Percentiles rank a stretch among this genome's conserved stretches.
These are phyloP conservation scores for Ramaria sp. DNA, from an alignment of 768 basidiomycete genomes.

Conservation along the genomic window DNA sequence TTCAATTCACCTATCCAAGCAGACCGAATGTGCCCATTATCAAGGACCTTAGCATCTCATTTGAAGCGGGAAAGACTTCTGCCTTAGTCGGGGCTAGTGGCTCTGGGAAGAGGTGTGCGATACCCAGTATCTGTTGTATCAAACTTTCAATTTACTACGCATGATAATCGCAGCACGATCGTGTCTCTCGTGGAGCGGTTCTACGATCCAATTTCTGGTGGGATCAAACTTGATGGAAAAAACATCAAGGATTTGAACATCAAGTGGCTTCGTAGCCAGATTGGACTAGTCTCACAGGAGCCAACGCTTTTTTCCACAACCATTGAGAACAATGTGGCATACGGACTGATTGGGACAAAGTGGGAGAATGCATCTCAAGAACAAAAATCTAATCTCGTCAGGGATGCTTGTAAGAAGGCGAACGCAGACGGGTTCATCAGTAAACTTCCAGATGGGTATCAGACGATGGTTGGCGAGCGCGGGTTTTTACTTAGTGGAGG, in stretches of 20 bases:
- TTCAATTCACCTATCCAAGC: constrained; percentile 81
- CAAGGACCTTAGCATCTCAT: constrained; percentile 52
- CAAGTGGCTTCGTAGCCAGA: constrained; percentile 78
- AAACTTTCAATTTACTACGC: neutral
- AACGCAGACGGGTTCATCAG: constrained; percentile 82
- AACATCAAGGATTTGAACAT: constrained; percentile 69
- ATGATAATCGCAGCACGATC: constrained; percentile 29
- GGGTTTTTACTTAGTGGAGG: constrained; percentile 80
- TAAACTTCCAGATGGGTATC: constrained; percentile 73
- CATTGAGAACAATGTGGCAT: constrained; percentile 71
- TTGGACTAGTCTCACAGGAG: constrained; percentile 84
- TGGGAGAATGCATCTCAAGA: constrained; percentile 58
- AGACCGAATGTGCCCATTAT: constrained; percentile 73
- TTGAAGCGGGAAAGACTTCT: constrained; percentile 67
- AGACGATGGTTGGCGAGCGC: constrained; percentile 82
- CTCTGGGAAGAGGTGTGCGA: constrained; percentile 48
- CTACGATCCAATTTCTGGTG: constrained; percentile 68
- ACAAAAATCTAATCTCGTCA: constrained; percentile 65
- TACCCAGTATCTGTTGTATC: neutral
- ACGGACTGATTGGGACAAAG: constrained; percentile 70
- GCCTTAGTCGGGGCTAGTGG: constrained; percentile 75
- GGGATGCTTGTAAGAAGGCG: constrained; percentile 78
- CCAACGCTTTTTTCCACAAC: constrained; percentile 79
- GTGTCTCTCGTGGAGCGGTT: constrained; percentile 78
- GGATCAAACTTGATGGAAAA: constrained; percentile 62